A percentile compares a stretch with the other conserved stretches of the same genome.
These are phyloP conservation scores for Colletotrichum sp. DNA, from an alignment of 2,329 filamentous ascomycete species.

Conservation along the genomic window DNA sequence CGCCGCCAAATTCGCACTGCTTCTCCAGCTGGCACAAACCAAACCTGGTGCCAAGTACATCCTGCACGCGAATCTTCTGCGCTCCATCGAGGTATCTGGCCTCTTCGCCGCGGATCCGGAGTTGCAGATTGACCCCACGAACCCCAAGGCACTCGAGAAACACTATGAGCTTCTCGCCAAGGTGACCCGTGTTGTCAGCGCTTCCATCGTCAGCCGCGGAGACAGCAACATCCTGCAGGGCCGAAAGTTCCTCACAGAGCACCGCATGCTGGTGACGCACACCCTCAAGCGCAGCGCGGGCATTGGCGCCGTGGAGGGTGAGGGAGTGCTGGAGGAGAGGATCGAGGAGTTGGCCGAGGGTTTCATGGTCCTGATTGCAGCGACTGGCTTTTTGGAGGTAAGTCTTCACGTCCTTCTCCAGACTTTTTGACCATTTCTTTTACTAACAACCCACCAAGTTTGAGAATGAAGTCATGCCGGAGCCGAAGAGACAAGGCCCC, in stretches of 20 bases:
- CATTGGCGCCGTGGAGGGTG: conserved; percentile 61
- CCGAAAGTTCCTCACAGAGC: conserved; percentile 79
- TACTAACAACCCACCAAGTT: conserved; percentile 31
- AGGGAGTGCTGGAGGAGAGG: conserved; percentile 58
- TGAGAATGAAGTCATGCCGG: conserved; percentile 43
- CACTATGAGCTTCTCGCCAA: conserved; percentile 86
- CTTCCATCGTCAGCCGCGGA: conserved; percentile 81
- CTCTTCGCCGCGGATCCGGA: conserved; percentile 92
- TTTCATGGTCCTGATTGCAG: conserved; percentile 81
- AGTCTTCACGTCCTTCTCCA: conserved; percentile 32
- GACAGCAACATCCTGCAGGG: conserved; percentile 83
- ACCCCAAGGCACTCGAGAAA: conserved; percentile 73
- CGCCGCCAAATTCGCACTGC: conserved; percentile 79
- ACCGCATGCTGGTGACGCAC: conserved; percentile 83
- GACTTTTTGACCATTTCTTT: background rate
- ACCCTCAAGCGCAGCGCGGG: conserved; percentile 90
- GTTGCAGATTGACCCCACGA: conserved; percentile 79
- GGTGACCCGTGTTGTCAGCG: conserved; percentile 81
- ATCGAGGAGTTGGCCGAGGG: conserved; percentile 83
- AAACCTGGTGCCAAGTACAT: conserved; percentile 84
- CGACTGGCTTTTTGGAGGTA: conserved; percentile 88
- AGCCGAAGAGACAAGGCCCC: conserved; percentile 35
- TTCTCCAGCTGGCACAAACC: conserved; percentile 85
- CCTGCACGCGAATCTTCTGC: conserved; percentile 89
- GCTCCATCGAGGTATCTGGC: conserved; percentile 78